Conservation (phyloP, 495 filamentous ascomycete species). For the Elaphomyces granulatus region DNA sequence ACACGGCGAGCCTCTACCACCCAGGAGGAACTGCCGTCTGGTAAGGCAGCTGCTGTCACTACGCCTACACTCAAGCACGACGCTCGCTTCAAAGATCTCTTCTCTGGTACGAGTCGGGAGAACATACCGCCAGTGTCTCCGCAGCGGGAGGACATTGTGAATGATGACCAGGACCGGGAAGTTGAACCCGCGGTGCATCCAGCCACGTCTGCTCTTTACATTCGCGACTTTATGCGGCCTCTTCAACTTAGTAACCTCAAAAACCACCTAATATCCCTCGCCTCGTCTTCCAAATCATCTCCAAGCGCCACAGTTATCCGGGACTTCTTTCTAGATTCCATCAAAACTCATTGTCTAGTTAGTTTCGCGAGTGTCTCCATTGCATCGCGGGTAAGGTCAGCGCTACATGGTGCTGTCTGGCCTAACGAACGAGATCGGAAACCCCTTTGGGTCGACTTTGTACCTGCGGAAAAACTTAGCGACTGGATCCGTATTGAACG, state of each 20-base stretch:
- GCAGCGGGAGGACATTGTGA: slow-evolving; percentile 18
- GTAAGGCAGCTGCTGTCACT: too few species aligned
- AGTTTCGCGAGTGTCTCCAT: slow-evolving; percentile 50
- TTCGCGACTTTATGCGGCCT: slow-evolving; percentile 81
- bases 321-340: slow-evolving; percentile 64
- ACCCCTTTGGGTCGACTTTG: slow-evolving; percentile 77
- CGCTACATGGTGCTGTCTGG: slow-evolving; percentile 67
- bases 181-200: slow-evolving; percentile 62
- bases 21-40: too few species aligned
- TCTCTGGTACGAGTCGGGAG: slow-evolving; percentile 19
- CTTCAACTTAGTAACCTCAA: slow-evolving; percentile 50
- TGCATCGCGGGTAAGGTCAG: slow-evolving; percentile 63
- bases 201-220: slow-evolving; percentile 77
- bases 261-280: slow-evolving; percentile 52
- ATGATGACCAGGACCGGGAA: slow-evolving; percentile 28
- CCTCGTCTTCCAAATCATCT: slow-evolving; percentile 38
- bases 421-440: slow-evolving; percentile 77
- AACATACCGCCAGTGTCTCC: not conserved
- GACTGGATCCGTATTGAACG: slow-evolving; percentile 66
- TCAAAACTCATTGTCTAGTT: slow-evolving; percentile 80
- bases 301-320: slow-evolving; percentile 40
- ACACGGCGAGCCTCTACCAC: not conserved
- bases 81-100: slow-evolving; percentile 42
- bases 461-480: slow-evolving; percentile 57
- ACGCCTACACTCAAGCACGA: too few species aligned